Base-by-base conservation (phyloP, 2,329 filamentous ascomycete species). In the Fusarium sp. region DNA sequence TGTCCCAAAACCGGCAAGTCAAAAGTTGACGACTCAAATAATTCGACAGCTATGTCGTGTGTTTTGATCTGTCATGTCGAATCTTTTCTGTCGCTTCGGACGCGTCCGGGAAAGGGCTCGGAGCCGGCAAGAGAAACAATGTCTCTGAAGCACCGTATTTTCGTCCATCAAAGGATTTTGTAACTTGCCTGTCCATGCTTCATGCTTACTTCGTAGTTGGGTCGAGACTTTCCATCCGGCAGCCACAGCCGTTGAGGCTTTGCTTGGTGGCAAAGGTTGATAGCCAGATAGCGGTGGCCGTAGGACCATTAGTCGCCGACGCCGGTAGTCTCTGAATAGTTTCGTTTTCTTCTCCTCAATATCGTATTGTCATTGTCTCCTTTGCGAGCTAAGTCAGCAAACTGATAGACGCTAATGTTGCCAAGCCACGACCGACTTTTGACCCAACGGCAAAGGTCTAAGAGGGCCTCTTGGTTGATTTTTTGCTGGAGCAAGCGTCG, bases 171-270 rank as follows among this genome's bases (percentile, higher is more conserved):
- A 42, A 29, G 48, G 26, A 29, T 24, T 24, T 29, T 31, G 26
- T 44, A 35, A 35, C 33, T 35, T 35, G 38, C n/a, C 16, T 54
- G 38, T 21, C 50, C 13, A 54, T 29, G 35, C 48, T 43, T 52
- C 48, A 33, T 31, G 33, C 37, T 31, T 57, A 33, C 54, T 18
- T 26, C 41, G 31, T 46, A 57, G 20, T 33, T 29, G 46, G 63
- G 57, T 53, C 59, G 66, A 68, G 66, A 63, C 56, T 63, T 50
- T 42, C 24, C 50, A 15, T 20, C 50, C n/a, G 37, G 26, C 46
- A 70, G 62, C 66, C 66, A 70, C 62, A 63, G 49, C 55, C 47
- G 66, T 70, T 63, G 62, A 69, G 66, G 66, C 66, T 57, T 69
- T 48, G 39, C 21, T 8, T 59, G 39, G 55, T 63, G 48, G 62